Percentiles rank a stretch among this genome's conserved stretches.
phyloP scores from a whole-genome alignment of 2,329 filamentous ascomycete genomes.

The Colletotrichum paranaense region DNA sequence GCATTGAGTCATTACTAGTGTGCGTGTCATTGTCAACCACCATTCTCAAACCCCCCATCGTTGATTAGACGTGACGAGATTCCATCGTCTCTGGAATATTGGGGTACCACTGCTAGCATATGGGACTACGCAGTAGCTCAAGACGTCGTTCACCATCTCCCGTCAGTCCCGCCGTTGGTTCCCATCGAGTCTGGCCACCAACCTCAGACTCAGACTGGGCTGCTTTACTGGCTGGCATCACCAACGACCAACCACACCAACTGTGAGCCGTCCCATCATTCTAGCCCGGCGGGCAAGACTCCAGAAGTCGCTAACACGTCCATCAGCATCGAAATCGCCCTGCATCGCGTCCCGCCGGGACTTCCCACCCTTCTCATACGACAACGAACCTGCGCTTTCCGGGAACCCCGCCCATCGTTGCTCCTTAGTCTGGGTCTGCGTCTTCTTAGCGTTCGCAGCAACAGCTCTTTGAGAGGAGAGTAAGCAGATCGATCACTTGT shows the following conservation, averaged over 20 bases:
- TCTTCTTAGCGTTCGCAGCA: conserved; percentile 8
- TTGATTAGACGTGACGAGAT: neutral
- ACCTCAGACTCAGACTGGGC: neutral
- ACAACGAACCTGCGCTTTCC: conserved; percentile 28
- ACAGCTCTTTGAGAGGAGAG: neutral
- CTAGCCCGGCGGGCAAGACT: neutral
- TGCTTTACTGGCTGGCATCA: neutral
- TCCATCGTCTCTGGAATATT: neutral
- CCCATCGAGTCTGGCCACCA: neutral
- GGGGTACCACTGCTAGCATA: neutral
- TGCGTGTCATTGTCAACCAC: conserved; percentile 18
- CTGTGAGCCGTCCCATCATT: conserved; percentile 7
- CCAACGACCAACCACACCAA: neutral
- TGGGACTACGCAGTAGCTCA: neutral
- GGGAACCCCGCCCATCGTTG: conserved; percentile 18
- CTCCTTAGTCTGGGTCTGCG: conserved; percentile 1
- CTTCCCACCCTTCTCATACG: conserved; percentile 28
- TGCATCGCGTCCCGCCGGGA: conserved; percentile 27
- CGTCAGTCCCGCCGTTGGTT: conserved; percentile 23
- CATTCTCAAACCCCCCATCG: neutral
- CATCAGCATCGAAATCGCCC: conserved; percentile 25
- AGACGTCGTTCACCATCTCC: neutral
- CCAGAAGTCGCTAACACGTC: neutral
- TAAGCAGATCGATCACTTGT: neutral
- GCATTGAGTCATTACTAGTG: conserved; percentile 30